Evolutionary conservation across 768 basidiomycete species (phyloP), one percentile per base, ranked within the genome.

Genomic region (Daedaleopsis nitida): DNA sequence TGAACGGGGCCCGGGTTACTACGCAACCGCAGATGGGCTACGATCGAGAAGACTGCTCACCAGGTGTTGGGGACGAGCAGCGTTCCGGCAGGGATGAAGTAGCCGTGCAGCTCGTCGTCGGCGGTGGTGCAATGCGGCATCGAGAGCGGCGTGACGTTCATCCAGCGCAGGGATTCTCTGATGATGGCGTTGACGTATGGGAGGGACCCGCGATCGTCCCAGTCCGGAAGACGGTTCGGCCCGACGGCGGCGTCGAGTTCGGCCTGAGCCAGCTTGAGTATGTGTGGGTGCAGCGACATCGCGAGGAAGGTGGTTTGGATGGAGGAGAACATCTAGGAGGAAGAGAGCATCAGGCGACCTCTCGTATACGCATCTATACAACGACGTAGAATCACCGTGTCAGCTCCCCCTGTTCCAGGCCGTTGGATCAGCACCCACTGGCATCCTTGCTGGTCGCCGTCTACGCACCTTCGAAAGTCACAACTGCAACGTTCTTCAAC

Each of bases 201-300:
- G n/a, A 73, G 58, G 21, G 55, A 43, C 1, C 39, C 57, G 19
- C 47, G 34, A 27, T 68, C 69, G 11, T 54, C 42, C 32, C 66
- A 54, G 16, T 49, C 58, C 1, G 71, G 71, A n/a, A 70, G 59
- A 11, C 72, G 58, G 32, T 62, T 35, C 3, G 19, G 23, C 1
- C 71, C 71, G 17, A 72, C 49, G 17, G 66, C 68, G 3, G 57
- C 21, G 42, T 73, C 71, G 19, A 73, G 54, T 57, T 72, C 72
- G 4, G 66, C 64, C 19, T 70, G 71, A 5, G 68, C 72, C 37
- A 60, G 61, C 24, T 52, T 51, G 39, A 65, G 66, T 1, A 66
- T 64, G 13, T 67, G 63, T 16, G 71, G 72, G 34, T 68, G 21
- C 8, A 66, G 53, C 5, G 62, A 51, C 63, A 66, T 58, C 2